Percentiles rank a stretch among this genome's conserved stretches.
Evolutionary conservation across 164 flowering plant genomes (phyloP).

Genomic region (Protea cynaroides): DNA sequence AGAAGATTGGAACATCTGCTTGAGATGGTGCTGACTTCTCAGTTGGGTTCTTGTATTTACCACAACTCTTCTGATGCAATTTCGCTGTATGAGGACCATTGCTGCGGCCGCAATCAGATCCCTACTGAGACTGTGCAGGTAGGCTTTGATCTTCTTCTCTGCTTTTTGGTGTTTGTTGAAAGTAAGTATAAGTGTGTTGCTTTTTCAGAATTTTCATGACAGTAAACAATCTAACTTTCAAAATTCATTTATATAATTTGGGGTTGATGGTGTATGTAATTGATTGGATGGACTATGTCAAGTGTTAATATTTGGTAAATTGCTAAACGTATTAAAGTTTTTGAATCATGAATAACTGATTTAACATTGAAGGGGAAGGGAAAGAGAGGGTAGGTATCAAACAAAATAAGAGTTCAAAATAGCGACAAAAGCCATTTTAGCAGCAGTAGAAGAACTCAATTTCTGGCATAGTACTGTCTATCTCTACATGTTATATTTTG

Average conservation of each 20-base stretch:
- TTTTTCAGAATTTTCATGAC: not conserved
- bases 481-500: not conserved
- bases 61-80: slow-evolving; percentile 47
- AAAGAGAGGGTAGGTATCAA: too few relatives aligned
- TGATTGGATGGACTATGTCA: not conserved
- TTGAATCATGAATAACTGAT: too few relatives aligned
- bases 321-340: too few relatives aligned
- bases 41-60: slow-evolving; percentile 61
- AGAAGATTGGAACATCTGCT: slow-evolving; percentile 57
- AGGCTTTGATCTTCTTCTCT: not conserved
- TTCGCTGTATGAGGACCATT: slow-evolving; percentile 66
- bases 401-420: too few relatives aligned
- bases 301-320: not conserved
- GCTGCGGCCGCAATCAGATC: slow-evolving; percentile 57
- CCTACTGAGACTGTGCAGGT: slow-evolving; percentile 88
- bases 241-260: not conserved
- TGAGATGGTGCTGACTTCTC: slow-evolving; percentile 48
- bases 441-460: too few relatives aligned
- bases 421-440: too few relatives aligned
- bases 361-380: too few relatives aligned
- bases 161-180: not conserved
- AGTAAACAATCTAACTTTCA: not conserved
- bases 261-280: too few relatives aligned
- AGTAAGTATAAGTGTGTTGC: not conserved
- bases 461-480: too few relatives aligned